phyloP scores from a whole-genome alignment of 73 alveolate genomes.

The Symbiodinium natans region DNA sequence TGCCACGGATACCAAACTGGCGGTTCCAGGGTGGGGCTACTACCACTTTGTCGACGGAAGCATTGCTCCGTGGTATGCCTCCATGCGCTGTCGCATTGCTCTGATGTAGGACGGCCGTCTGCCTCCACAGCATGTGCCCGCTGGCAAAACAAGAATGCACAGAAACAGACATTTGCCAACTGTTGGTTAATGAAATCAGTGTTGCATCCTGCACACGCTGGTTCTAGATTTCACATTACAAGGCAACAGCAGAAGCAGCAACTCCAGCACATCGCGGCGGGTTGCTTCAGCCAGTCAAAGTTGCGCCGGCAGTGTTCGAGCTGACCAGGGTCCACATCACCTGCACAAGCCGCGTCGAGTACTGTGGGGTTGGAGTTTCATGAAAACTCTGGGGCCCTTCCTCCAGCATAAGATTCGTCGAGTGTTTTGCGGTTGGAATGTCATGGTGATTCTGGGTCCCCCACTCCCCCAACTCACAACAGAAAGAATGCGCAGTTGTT shows the following conservation, averaged over 20 bases:
- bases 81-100: background rate
- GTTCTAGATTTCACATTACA: too few species aligned
- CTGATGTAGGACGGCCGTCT: background rate
- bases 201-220: too few species aligned
- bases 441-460: too few species aligned
- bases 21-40: conserved; percentile 81
- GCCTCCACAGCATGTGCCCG: background rate
- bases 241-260: background rate
- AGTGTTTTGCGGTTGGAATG: too few species aligned
- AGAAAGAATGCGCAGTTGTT: too few species aligned
- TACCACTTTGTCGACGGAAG: conserved; percentile 33
- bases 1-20: conserved; percentile 42
- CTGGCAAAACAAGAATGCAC: background rate
- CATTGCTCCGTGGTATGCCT: background rate
- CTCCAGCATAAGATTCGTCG: too few species aligned
- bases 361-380: too few species aligned
- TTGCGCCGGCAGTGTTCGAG: conserved; percentile 21
- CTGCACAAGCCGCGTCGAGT: too few species aligned
- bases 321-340: conserved; percentile 34
- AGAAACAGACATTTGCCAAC: background rate
- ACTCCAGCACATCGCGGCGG: background rate
- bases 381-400: too few species aligned
- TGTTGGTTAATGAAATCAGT: too few species aligned
- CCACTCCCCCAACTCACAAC: too few species aligned
- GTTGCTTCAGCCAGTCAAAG: conserved; percentile 12